phyloP scores from a whole-genome alignment of 495 filamentous ascomycete species.

The Neurospora sublineolata region DNA sequence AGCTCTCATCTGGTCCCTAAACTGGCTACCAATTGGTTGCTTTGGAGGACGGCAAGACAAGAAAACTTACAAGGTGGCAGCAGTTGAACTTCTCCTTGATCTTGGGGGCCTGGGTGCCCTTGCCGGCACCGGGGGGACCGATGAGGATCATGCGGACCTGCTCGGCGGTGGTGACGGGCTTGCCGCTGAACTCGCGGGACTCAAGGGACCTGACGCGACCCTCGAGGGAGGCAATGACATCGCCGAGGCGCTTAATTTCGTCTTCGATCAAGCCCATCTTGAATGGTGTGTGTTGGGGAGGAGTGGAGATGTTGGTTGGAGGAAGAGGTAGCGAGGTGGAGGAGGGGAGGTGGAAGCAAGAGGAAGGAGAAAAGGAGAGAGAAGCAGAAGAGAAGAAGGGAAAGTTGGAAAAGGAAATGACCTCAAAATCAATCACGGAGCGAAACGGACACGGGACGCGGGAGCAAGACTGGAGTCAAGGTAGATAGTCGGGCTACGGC shows the following conservation, averaged over 20 bases:
- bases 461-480: background rate
- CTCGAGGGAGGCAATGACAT: conserved; percentile 74
- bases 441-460: background rate
- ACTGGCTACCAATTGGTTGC: background rate
- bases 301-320: conserved; percentile 2
- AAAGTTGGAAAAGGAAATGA: conserved; percentile 15
- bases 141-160: conserved; percentile 92
- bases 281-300: conserved; percentile 18
- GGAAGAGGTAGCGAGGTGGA: background rate
- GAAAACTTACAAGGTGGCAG: conserved; percentile 79
- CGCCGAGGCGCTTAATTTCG: conserved; percentile 63
- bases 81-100: conserved; percentile 95
- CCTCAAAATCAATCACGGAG: conserved; percentile 3
- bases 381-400: conserved; percentile 4
- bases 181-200: conserved; percentile 38
- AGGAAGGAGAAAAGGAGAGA: conserved; percentile 10
- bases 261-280: conserved; percentile 80
- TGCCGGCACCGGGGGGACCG: conserved; percentile 95
- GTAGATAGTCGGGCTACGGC: background rate
- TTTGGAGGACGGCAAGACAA: background rate
- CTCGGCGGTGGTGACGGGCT: conserved; percentile 36
- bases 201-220: conserved; percentile 71
- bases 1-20: background rate
- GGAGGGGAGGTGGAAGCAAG: conserved; percentile 3
- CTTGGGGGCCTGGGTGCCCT: conserved; percentile 95